Conservation (phyloP, 441 rosid genomes). For the Erodium texanum region DNA sequence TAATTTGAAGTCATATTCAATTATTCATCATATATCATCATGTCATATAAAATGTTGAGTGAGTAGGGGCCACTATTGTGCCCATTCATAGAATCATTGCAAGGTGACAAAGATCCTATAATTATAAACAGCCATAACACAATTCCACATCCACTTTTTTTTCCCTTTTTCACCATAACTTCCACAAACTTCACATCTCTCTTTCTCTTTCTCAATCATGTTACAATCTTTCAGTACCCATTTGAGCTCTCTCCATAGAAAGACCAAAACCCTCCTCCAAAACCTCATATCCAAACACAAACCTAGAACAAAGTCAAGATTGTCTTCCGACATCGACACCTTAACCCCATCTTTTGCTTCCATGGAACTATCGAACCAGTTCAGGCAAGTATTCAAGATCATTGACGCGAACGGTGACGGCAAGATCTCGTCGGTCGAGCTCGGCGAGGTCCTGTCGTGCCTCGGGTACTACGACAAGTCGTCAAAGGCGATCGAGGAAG, state of each 20-base stretch:
- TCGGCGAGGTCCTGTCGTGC: constrained; percentile 25
- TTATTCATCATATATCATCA: no score
- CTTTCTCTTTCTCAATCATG: constrained; percentile 2
- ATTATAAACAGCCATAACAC: constrained; percentile 10
- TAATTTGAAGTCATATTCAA: no score
- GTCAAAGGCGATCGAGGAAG: constrained; percentile 26
- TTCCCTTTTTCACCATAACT: not conserved
- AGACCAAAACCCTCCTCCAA: constrained; percentile 15
- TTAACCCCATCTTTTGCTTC: constrained; percentile 27
- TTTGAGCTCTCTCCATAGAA: constrained; percentile 18
- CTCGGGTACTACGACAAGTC: constrained; percentile 30
- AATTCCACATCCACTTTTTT: not conserved
- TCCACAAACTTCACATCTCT: not conserved
- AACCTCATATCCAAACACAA: not conserved
- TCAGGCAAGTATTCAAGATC: constrained; percentile 22
- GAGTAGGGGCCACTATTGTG: not conserved
- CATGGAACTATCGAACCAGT: constrained; percentile 25
- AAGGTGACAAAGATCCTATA: not conserved
- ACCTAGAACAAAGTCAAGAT: not conserved
- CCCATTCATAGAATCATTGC: not conserved
- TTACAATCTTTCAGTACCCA: constrained; percentile 17
- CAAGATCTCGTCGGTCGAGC: constrained; percentile 38
- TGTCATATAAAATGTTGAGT: no score
- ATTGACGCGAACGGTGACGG: constrained; percentile 41
- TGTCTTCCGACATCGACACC: constrained; percentile 11